These are phyloP conservation scores for Microbotryum intermedium DNA, from an alignment of 1,284 basidiomycete genomes.

Conservation along the genomic window DNA sequence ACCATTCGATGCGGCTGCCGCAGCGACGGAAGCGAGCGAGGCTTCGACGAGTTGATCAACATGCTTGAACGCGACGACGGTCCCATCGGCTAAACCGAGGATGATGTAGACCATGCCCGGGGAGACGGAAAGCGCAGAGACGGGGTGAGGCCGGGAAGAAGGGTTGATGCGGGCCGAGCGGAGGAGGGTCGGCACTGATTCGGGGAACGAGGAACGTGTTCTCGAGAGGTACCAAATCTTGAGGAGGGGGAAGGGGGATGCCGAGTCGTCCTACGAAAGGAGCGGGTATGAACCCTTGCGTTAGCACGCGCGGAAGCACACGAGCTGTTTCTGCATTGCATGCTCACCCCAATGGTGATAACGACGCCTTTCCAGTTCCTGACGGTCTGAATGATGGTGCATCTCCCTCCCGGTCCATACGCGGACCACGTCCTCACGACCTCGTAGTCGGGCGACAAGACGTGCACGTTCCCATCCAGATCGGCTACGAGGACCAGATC, in stretches of 20 bases:
- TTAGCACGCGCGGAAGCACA: not conserved
- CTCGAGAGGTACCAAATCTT: constrained; percentile 84
- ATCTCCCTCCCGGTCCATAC: constrained; percentile 18
- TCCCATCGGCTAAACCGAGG: constrained; percentile 87
- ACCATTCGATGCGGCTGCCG: constrained; percentile 39
- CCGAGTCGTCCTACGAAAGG: constrained; percentile 14
- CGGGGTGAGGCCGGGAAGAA: constrained; percentile 56
- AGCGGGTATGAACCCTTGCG: constrained; percentile 39
- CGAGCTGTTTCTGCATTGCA: not conserved
- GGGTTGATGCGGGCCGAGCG: constrained; percentile 44
- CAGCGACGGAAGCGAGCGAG: constrained; percentile 7
- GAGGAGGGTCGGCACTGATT: constrained; percentile 48
- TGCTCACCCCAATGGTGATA: constrained; percentile 70
- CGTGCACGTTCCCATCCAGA: constrained; percentile 67
- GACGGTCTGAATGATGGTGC: constrained; percentile 11
- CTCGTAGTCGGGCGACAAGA: constrained; percentile 66
- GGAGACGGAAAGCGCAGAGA: constrained; percentile 72
- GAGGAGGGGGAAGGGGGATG: constrained; percentile 44
- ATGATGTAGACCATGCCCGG: constrained; percentile 74
- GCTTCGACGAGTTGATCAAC: constrained; percentile 62
- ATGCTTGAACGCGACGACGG: constrained; percentile 81
- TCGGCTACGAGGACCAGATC: constrained; percentile 64
- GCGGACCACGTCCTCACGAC: constrained; percentile 40
- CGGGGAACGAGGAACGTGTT: constrained; percentile 45
- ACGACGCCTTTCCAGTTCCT: constrained; percentile 68